phyloP scores from a whole-genome alignment of 306 rosid species.

The Albizia julibrissin region DNA sequence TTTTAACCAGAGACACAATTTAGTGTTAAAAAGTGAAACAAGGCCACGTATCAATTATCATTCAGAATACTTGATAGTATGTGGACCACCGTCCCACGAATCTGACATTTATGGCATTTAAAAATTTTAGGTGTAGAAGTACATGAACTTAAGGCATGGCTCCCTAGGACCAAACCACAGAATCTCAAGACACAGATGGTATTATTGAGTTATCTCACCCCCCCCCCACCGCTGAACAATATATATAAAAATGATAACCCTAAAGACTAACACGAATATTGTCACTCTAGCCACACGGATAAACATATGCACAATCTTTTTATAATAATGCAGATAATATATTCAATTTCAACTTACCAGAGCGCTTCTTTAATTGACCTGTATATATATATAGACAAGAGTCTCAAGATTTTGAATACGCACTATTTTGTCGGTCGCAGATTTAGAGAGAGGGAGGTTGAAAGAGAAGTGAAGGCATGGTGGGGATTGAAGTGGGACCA shows the following conservation, averaged over 20 bases:
- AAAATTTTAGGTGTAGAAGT: constrained; percentile 28
- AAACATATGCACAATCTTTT: not conserved
- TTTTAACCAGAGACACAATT: not conserved
- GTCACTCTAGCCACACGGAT: not conserved
- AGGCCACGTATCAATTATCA: not conserved
- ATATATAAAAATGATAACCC: constrained; percentile 11
- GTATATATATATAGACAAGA: constrained; percentile 9
- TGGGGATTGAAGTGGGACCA: constrained; percentile 42
- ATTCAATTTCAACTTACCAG: constrained; percentile 17
- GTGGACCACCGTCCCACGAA: constrained; percentile 37
- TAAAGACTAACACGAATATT: not conserved
- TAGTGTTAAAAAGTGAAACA: not conserved
- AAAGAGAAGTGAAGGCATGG: not conserved
- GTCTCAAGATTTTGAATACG: constrained; percentile 26
- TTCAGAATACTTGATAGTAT: not conserved
- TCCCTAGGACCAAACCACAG: constrained; percentile 32
- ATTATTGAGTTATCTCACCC: constrained; percentile 2
- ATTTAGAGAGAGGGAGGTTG: constrained; percentile 13
- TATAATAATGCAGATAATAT: not conserved
- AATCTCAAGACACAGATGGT: constrained; percentile 16
- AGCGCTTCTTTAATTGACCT: constrained; percentile 36
- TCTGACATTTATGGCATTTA: constrained; percentile 25
- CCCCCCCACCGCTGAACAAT: constrained; percentile 21
- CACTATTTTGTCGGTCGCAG: constrained; percentile 65
- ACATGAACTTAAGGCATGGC: constrained; percentile 40